Conservation (phyloP, 257 asterid species). For the Cynanchum wilfordii region DNA sequence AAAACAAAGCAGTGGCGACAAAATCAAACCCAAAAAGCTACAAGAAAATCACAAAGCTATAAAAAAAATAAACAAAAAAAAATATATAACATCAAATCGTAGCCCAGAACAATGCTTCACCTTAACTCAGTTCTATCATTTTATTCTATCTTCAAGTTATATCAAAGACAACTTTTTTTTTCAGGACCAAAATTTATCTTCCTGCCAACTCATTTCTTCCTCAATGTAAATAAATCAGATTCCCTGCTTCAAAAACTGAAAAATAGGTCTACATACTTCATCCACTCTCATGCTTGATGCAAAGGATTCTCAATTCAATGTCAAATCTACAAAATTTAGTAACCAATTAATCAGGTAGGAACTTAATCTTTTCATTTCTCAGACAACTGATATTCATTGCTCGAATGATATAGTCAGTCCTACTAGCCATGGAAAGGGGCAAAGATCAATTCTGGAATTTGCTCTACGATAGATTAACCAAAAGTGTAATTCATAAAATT, state of each 20-base stretch:
- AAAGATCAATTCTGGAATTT: not conserved
- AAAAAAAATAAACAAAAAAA: too few relatives aligned
- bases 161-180: too few relatives aligned
- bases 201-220: too few relatives aligned
- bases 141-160: too few relatives aligned
- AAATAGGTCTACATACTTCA: not conserved
- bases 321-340: not conserved
- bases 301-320: not conserved
- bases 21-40: not conserved
- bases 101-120: not conserved
- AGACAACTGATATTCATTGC: not conserved
- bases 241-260: not conserved
- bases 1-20: not conserved
- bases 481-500: not conserved
- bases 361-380: not conserved
- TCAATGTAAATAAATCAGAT: too few relatives aligned
- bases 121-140: too few relatives aligned
- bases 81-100: not conserved
- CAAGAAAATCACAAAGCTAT: not conserved
- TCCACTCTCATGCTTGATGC: not conserved
- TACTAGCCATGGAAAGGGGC: not conserved
- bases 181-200: too few relatives aligned
- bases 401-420: not conserved
- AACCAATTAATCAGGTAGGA: not conserved
- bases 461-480: not conserved